Base-by-base conservation (phyloP, 371 early-diverging fungal species). In the Syncephalis plumigaleata region DNA sequence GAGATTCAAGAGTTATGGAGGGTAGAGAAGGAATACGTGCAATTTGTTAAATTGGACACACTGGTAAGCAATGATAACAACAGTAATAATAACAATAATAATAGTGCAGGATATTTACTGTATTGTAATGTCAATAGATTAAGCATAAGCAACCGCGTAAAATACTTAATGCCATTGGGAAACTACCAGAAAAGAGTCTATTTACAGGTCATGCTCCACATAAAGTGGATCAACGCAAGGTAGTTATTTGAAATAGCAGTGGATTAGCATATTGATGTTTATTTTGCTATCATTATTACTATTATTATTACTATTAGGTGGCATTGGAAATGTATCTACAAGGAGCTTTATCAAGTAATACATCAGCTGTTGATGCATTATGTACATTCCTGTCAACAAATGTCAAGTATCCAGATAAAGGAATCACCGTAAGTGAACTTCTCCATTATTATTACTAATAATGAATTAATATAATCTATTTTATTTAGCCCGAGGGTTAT, bases 11-110 rank as follows among this genome's bases (percentile, higher is more conserved):
- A 86, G 47, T 54, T 81, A 37, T 88, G 90, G 89, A 68, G 75
- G 18, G 65, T 89, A 21, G 80, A 83, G 55, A 91, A 91, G 59
- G 63, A 68, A 25, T 85, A 87, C 53, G 62, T 73, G 3, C 91
- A 91, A 58, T 77, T 91, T 58, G 52, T 79, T 36, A 54, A 61
- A 17, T 59, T 91, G 22, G 85, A 90, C 56, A 53, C 63, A 25
- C 71, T 73, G 66, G 83, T 87, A 31, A 31, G 31, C 11, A 7
- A 31, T 11, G 4, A 31, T 31, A 7, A 31, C 11, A 31, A 7
- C 11, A 31, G 55, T 53, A 59, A 25, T 45, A n/a, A n/a, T n/a
- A n/a, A n/a, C n/a, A n/a, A n/a, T n/a, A n/a, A n/a, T n/a, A n/a
- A n/a, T n/a, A n/a, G n/a, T n/a, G n/a, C n/a, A n/a, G n/a, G n/a